Evolutionary conservation across 768 basidiomycete genomes (phyloP).

Genomic region (Daedaleopsis nitida): DNA sequence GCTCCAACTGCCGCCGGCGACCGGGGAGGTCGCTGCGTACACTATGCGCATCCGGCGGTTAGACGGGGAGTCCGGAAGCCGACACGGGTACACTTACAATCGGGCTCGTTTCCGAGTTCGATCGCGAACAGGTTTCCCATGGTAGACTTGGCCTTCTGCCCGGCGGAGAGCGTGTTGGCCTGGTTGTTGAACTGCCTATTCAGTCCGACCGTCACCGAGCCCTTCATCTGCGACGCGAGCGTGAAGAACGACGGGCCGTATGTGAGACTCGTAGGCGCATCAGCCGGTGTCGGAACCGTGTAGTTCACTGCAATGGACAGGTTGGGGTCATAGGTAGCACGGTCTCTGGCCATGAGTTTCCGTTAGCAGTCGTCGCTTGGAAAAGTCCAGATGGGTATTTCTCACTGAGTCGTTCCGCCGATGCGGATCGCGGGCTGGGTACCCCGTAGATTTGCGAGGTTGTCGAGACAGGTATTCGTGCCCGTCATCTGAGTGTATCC

Average conservation of each 20-base stretch:
- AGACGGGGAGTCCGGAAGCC: neutral
- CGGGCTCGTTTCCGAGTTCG: conserved; percentile 43
- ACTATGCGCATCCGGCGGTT: conserved; percentile 19
- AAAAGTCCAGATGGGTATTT: neutral
- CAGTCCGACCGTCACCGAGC: conserved; percentile 39
- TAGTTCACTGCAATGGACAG: conserved; percentile 37
- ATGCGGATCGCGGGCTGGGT: conserved; percentile 38
- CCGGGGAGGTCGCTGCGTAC: conserved; percentile 36
- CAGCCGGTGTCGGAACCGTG: conserved; percentile 37
- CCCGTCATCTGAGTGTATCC: conserved; percentile 35
- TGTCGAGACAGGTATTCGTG: conserved; percentile 36
- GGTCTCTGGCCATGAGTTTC: conserved; percentile 30
- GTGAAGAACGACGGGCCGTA: conserved; percentile 33
- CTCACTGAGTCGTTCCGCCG: conserved; percentile 42
- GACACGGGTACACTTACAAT: conserved; percentile 30
- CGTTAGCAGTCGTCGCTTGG: neutral
- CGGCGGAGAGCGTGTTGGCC: conserved; percentile 36
- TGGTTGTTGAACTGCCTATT: conserved; percentile 41
- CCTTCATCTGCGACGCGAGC: conserved; percentile 34
- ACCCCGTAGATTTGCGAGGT: conserved; percentile 34
- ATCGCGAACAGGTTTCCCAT: conserved; percentile 39
- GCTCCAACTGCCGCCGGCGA: conserved; percentile 35
- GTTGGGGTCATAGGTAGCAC: conserved; percentile 39
- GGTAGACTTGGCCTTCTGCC: conserved; percentile 30
- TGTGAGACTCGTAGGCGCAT: conserved; percentile 36